Base-by-base conservation (phyloP, 768 basidiomycete genomes). In the Leccinum aurantiacum region DNA sequence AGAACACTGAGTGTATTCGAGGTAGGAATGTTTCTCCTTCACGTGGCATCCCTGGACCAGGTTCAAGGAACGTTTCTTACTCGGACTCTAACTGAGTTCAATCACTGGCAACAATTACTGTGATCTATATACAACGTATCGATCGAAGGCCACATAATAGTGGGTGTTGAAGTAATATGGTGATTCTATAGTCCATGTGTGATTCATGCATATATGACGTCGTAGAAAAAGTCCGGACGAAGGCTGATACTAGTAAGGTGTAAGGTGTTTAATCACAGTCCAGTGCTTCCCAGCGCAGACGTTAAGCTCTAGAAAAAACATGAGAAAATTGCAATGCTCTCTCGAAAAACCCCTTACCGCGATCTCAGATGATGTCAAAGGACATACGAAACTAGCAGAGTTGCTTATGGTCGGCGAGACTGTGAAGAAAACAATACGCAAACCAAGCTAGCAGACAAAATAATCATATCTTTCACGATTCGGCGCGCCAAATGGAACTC, bases 1-100 rank as follows among this genome's bases (percentile, higher is more conserved):
- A 98, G 78, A 98, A 98, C 14, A 96, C 89, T 11, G 93, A 94
- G 66, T 88, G 86, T 58, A 93, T 89, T 17, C 79, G 77, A 38
- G 91, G 91, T 50, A 89, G 81, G 75, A 90, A 93, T 10, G 90
- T 92, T 72, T 87, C 86, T 52, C 77, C 78, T 48, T 81, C 78
- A 9, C 75, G 73, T 53, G 77, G 67, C 80, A 80, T 82, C 58
- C 56, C 15, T 14, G 14, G 47, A 22, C 38, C 52, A 53, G 53
- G 25, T 17, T 14, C 2, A 49, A 49, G 59, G n/a, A 13, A 19
- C 37, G 27, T 8, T 1, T 19, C 24, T 46, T 19, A 11, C 15
- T 58, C 46, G 8, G 14, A 10, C 27, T 57, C 29, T 25, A 29
- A 29, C 29, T 29, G 29, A 29, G 24, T 17, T 15, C 7, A 29